These are phyloP conservation scores for Fraxinus velutina DNA, from an alignment of 305 asterid genomes.

Conservation along the genomic window DNA sequence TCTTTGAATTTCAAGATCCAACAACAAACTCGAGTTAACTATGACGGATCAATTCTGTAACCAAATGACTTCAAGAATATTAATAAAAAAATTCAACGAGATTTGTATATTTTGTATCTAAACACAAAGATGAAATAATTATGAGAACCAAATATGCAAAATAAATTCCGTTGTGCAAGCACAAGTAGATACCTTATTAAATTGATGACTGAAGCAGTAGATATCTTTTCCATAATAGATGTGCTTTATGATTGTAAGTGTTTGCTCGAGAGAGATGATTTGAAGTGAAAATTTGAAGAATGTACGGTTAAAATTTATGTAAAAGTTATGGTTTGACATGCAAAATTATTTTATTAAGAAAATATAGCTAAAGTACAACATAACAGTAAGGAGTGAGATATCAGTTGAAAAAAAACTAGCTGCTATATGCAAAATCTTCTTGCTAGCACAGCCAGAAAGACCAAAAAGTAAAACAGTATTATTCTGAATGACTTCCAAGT, in stretches of 20 bases:
- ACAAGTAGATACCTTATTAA: background rate
- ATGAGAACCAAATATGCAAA: background rate
- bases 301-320: too few species aligned
- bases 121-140: too few species aligned
- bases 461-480: background rate
- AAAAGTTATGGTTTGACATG: background rate
- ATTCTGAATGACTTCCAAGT: background rate
- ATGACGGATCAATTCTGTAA: background rate
- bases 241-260: background rate
- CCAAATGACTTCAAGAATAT: background rate
- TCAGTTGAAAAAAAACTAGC: background rate
- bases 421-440: background rate
- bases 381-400: background rate
- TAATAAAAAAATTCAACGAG: background rate
- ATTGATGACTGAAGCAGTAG: background rate
- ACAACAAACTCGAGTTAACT: background rate
- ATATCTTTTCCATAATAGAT: background rate
- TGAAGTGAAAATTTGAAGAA: background rate
- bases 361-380: background rate
- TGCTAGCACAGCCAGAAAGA: background rate
- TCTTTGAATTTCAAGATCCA: background rate
- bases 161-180: background rate
- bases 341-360: background rate
- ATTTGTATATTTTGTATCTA: too few species aligned
- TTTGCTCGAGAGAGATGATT: background rate